Percentiles rank a stretch among this genome's conserved stretches.
Evolutionary conservation across 192 early-diverging fungal genomes (phyloP).

Genomic region (Powellomyces hirtus): DNA sequence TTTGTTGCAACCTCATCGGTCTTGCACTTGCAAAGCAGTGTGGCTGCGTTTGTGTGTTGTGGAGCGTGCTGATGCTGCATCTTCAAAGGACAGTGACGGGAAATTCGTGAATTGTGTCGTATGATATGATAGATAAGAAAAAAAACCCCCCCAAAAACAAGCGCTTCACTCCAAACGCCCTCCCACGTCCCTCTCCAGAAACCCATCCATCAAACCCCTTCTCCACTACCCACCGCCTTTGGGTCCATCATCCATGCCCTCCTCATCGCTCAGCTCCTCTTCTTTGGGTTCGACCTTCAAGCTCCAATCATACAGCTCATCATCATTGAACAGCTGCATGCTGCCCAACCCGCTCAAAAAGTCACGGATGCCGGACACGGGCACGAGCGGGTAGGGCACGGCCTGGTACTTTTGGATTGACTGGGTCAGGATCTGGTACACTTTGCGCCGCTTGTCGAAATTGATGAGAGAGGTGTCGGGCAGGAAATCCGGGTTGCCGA

Average conservation of each 20-base stretch:
- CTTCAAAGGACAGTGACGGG: no score
- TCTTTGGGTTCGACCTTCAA: conserved; percentile 47
- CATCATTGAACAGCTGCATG: conserved; percentile 31
- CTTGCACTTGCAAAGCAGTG: no score
- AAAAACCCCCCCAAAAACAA: no score
- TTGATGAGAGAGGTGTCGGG: conserved; percentile 53
- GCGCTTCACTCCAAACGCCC: no score
- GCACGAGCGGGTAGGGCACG: conserved; percentile 25
- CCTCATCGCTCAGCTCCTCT: conserved; percentile 37
- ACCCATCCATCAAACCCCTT: no score
- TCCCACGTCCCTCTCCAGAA: no score
- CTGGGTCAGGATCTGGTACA: conserved; percentile 32
- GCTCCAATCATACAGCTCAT: conserved; percentile 41
- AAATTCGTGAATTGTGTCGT: no score
- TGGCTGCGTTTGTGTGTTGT: no score
- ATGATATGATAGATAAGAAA: no score
- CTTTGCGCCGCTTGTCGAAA: conserved; percentile 61
- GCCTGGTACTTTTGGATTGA: conserved; percentile 50
- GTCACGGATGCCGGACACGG: conserved; percentile 33
- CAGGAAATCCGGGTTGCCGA: conserved; percentile 53
- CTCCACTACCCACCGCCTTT: no score
- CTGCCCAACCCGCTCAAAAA: conserved; percentile 25
- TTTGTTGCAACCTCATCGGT: no score
- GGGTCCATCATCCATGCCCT: conserved; percentile 16
- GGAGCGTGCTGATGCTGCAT: no score